A percentile compares a stretch with the other conserved stretches of the same genome.
phyloP scores from a whole-genome alignment of 2,329 filamentous ascomycete species.

The Juglanconis sp. region DNA sequence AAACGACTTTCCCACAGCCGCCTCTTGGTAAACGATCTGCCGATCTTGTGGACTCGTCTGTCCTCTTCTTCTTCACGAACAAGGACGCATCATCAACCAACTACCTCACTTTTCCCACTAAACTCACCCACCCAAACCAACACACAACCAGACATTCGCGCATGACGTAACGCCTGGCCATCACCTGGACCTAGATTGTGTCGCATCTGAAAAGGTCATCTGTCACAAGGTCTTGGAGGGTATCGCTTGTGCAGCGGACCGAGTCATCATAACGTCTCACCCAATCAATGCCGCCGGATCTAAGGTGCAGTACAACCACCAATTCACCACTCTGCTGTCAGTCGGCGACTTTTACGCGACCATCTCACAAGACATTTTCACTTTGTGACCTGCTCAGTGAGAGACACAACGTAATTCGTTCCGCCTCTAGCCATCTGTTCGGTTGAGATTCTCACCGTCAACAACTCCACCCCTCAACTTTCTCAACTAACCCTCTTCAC shows the following conservation, averaged over 20 bases:
- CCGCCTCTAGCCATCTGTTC: background rate
- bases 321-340: conserved; percentile 5
- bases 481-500: background rate
- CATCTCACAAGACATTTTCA: background rate
- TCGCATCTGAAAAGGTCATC: conserved; percentile 16
- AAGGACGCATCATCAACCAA: background rate
- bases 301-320: conserved; percentile 10
- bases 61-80: background rate
- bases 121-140: background rate
- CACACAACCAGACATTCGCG: too few relatives aligned
- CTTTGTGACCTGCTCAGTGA: conserved; percentile 4
- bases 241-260: conserved; percentile 11
- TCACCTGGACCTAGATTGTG: background rate
- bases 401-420: conserved; percentile 12
- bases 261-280: conserved; percentile 5
- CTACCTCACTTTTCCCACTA: background rate
- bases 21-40: background rate
- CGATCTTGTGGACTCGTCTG: background rate
- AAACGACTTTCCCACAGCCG: background rate
- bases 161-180: too few relatives aligned
- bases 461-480: too few relatives aligned
- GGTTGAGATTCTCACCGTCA: background rate
- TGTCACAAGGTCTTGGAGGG: conserved; percentile 11
- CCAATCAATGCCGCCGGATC: conserved; percentile 6
- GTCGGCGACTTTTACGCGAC: background rate